Base-by-base conservation (phyloP, 139 green algal genomes). In the Gonium pectorale region DNA sequence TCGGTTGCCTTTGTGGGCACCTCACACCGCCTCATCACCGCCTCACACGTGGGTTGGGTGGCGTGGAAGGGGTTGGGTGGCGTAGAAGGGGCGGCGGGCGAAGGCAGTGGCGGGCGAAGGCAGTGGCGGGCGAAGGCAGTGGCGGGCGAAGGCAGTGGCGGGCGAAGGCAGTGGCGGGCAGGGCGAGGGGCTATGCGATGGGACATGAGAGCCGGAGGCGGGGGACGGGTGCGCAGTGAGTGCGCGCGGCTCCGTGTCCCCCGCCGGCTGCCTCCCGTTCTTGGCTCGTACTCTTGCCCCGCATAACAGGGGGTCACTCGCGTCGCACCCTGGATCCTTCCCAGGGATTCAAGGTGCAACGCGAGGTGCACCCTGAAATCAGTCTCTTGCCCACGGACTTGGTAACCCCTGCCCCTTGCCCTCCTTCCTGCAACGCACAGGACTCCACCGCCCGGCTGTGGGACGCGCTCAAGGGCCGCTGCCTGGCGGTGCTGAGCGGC, bases 401-500 rank as follows among this genome's bases (percentile, higher is more conserved):
- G n/a, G n/a, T n/a, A n/a, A n/a, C n/a, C n/a, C n/a, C n/a, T n/a
- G n/a, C n/a, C n/a, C n/a, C n/a, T n/a, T n/a, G n/a, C n/a, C 22
- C 54, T 63, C 15, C 22, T 31, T 22, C 22, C 19, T 5, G 6
- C 31, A 15, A 15, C 4, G 13, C 62, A 21, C 67, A 82, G 75
- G 93, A 96, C 85, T 74, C 79, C 80, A 90, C 81, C 0, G 92
- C 90, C 0, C 81, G 90, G 1, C 86, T 96, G 37, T 96, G 92
- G 87, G 92, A 97, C 70, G 92, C 52, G 31, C 29, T 71, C 22
- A 41, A 41, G 0, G 92, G 92, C 43, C 63, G 78, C 27, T 94
- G 90, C 71, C 59, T 93, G 79, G 68, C 88, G 67, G 88, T 94
- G 46, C 79, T 92, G 79, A 31, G 54, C 17, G 90, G 90, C 0